Evolutionary conservation across 2,329 filamentous ascomycete species (phyloP).

Genomic region (Exophiala phaeomuriformis): DNA sequence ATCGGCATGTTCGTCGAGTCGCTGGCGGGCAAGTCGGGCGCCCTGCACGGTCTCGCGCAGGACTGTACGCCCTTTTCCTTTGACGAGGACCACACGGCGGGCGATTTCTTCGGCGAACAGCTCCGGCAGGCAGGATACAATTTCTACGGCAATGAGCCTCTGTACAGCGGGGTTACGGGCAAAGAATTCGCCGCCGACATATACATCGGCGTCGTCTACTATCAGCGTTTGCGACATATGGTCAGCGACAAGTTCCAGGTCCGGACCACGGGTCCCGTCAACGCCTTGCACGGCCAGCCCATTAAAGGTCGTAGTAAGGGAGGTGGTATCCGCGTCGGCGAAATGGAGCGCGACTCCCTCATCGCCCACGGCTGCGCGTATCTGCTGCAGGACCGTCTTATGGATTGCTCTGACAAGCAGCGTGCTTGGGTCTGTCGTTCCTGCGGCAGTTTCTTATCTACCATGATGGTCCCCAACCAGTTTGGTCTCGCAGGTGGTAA

Average conservation of each 20-base stretch:
- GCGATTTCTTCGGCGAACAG: slow-evolving; percentile 93
- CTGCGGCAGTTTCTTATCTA: slow-evolving; percentile 86
- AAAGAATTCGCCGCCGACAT: slow-evolving; percentile 92
- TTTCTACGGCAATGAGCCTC: slow-evolving; percentile 95
- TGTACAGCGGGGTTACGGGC: slow-evolving; percentile 96
- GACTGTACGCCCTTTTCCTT: slow-evolving; percentile 95
- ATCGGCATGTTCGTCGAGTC: slow-evolving; percentile 99
- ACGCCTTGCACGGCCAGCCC: slow-evolving; percentile 83
- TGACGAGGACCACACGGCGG: slow-evolving; percentile 82
- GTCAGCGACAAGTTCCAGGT: slow-evolving; percentile 99
- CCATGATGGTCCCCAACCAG: slow-evolving; percentile 50
- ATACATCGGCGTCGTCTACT: slow-evolving; percentile 95
- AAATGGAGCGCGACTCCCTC: slow-evolving; percentile 96
- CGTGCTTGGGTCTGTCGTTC: slow-evolving; percentile 80
- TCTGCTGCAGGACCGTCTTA: slow-evolving; percentile 84
- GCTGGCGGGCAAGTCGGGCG: slow-evolving; percentile 86
- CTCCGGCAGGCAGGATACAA: slow-evolving; percentile 93
- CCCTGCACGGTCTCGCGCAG: slow-evolving; percentile 89
- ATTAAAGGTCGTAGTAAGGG: slow-evolving; percentile 95
- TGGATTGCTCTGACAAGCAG: slow-evolving; percentile 95
- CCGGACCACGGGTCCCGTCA: slow-evolving; percentile 87
- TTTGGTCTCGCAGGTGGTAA: slow-evolving; percentile 12
- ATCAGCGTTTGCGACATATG: slow-evolving; percentile 97
- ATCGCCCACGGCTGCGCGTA: slow-evolving; percentile 94
- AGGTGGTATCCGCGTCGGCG: slow-evolving; percentile 96